Percentiles rank a stretch among this genome's conserved stretches.
These are phyloP conservation scores for Acephala macrosclerotiorum DNA, from an alignment of 2,329 filamentous ascomycete species.

Conservation along the genomic window DNA sequence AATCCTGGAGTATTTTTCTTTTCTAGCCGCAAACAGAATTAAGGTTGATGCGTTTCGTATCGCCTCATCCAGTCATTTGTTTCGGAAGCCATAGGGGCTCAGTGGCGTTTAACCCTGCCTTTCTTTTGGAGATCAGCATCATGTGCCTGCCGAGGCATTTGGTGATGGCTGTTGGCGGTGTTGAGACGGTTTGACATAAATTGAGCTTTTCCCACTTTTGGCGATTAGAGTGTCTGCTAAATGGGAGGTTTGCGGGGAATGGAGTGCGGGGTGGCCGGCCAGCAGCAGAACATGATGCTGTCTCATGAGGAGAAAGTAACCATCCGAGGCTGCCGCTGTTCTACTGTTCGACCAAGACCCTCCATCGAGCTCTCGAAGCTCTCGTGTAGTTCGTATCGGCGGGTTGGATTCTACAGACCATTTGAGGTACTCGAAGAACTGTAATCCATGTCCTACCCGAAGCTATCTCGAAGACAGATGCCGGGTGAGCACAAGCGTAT, in stretches of 20 bases:
- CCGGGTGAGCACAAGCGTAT: too few relatives aligned
- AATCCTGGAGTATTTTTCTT: neutral
- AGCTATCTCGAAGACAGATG: too few relatives aligned
- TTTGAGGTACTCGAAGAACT: too few relatives aligned
- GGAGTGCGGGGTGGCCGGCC: too few relatives aligned
- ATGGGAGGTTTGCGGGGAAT: neutral
- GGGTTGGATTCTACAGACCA: too few relatives aligned
- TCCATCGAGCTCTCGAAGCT: neutral
- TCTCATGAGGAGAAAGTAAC: neutral
- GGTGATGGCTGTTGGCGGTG: neutral
- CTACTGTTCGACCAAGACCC: neutral
- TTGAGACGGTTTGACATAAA: neutral
- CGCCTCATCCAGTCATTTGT: constrained; percentile 6
- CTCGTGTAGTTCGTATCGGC: neutral
- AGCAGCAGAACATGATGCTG: too few relatives aligned
- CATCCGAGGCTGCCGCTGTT: neutral
- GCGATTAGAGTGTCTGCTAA: neutral
- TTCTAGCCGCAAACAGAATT: neutral
- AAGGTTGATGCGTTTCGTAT: neutral
- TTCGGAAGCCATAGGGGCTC: neutral
- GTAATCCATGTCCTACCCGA: too few relatives aligned
- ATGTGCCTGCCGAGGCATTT: neutral
- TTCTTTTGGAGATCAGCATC: neutral
- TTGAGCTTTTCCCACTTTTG: neutral
- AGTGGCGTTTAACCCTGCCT: neutral